phyloP scores from a whole-genome alignment of 768 basidiomycete genomes.

The Mycena amicta region DNA sequence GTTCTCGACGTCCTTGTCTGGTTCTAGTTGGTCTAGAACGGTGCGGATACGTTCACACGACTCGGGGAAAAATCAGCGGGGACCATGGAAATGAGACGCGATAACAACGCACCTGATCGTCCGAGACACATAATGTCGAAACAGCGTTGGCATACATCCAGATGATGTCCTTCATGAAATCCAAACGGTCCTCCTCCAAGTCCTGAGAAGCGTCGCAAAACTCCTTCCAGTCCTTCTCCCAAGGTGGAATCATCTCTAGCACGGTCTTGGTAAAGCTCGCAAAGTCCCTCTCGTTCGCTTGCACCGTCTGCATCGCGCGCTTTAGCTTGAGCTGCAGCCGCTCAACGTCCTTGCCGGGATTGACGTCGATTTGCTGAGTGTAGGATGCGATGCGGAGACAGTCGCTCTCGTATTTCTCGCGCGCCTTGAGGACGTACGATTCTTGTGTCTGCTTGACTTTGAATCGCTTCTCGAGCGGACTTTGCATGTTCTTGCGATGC shows the following conservation, averaged over 20 bases:
- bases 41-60: conserved; percentile 90
- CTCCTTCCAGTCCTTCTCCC: conserved; percentile 93
- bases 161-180: conserved; percentile 92
- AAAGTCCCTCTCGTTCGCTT: conserved; percentile 90
- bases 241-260: conserved; percentile 76
- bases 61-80: conserved; percentile 40
- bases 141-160: conserved; percentile 97
- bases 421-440: conserved; percentile 81
- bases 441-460: conserved; percentile 89
- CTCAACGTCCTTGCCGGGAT: conserved; percentile 93
- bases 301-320: conserved; percentile 86
- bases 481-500: conserved; percentile 74
- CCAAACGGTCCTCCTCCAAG: conserved; percentile 91
- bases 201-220: conserved; percentile 97
- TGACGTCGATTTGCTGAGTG: conserved; percentile 86
- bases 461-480: conserved; percentile 84
- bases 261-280: conserved; percentile 82
- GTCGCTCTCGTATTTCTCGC: conserved; percentile 92
- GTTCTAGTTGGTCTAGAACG: conserved; percentile 86
- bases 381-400: conserved; percentile 93
- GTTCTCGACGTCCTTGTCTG: conserved; percentile 84
- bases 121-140: conserved; percentile 90
- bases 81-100: neutral
- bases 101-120: conserved; percentile 77
- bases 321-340: conserved; percentile 87